Evolutionary conservation across 2,329 filamentous ascomycete species (phyloP).

Genomic region (Chaetomiaceae sp.): DNA sequence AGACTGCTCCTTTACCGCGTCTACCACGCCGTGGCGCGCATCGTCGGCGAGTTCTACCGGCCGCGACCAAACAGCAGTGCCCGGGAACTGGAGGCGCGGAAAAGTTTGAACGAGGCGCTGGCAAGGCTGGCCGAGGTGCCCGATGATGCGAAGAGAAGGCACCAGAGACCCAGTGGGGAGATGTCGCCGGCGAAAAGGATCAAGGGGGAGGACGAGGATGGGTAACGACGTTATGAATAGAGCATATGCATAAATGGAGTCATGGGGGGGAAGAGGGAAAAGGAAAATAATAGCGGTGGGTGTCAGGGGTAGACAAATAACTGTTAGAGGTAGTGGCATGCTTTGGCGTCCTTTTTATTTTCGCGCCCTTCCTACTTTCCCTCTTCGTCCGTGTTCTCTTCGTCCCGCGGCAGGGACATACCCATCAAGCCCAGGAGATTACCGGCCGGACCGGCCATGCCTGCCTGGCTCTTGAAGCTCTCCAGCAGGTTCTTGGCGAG

Average conservation of each 20-base stretch:
- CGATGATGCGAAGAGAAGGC: constrained; percentile 30
- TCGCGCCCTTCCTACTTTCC: constrained; percentile 2
- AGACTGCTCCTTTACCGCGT: constrained; percentile 54
- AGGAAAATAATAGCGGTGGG: background rate
- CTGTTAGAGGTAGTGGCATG: background rate
- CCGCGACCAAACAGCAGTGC: constrained; percentile 43
- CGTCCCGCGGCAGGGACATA: constrained; percentile 73
- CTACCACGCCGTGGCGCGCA: constrained; percentile 49
- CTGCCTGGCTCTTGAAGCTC: constrained; percentile 86
- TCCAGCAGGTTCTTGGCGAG: constrained; percentile 87
- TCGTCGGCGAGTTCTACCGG: constrained; percentile 53
- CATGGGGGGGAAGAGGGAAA: too few species aligned
- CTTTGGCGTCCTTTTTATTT: background rate
- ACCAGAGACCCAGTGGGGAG: constrained; percentile 37
- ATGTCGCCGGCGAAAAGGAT: constrained; percentile 43
- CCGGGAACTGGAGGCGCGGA: constrained; percentile 49
- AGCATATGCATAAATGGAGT: background rate
- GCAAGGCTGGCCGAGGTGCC: constrained; percentile 41
- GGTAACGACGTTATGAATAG: background rate
- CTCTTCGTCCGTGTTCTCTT: constrained; percentile 47
- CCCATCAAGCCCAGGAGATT: constrained; percentile 88
- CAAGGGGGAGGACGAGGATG: constrained; percentile 25
- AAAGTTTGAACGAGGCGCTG: constrained; percentile 45
- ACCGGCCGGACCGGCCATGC: constrained; percentile 77
- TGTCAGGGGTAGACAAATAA: background rate